Base-by-base conservation (phyloP, 305 asterid species). In the Fraxinus paxiana region DNA sequence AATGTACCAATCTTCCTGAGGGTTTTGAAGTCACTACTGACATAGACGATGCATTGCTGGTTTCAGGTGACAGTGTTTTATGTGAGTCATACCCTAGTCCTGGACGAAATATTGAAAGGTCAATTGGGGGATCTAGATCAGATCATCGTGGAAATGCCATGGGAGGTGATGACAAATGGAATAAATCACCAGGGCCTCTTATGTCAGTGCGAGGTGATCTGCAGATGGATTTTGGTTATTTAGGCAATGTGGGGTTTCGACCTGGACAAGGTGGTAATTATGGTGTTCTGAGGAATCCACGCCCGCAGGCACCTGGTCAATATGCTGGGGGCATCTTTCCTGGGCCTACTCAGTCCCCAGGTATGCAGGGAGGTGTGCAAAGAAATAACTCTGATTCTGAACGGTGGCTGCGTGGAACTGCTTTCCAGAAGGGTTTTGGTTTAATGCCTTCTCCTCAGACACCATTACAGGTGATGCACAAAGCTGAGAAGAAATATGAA, bases 51-150 rank as follows among this genome's bases (percentile, higher is more conserved):
- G 85, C 82, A 41, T 75, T 91, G 82, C 85, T 84, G 73, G 85
- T 73, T 77, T 85, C 91, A n/a, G 73, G 82, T 77, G 77, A 38
- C 54, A 79, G 67, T 83, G 63, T 69, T 77, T 76, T 81, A 41
- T 91, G 85, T 22, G 92, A 92, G 38, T 77, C 89, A 12, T 69
- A 85, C 84, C 87, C 93, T 78, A 88, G 87, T 82, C 87, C 92
- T 20, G 95, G 91, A 75, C 89, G 97, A 80, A 86, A 77, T 83
- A 81, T 75, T 79, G 98, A 95, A 54, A 92, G 98, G 86, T 87
- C 89, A 4, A 78, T 51, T 34, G 85, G 88, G n/a, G 88, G 84
- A 76, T 86, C 90, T 79, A 90, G 97, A 82, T 80, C 83, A 67
- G 95, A 90, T 75, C 92, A 93, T 34, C 95, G 97, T 73, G 92